These are phyloP conservation scores for Xylaria sp. DNA, from an alignment of 2,329 filamentous ascomycete genomes.

Conservation along the genomic window DNA sequence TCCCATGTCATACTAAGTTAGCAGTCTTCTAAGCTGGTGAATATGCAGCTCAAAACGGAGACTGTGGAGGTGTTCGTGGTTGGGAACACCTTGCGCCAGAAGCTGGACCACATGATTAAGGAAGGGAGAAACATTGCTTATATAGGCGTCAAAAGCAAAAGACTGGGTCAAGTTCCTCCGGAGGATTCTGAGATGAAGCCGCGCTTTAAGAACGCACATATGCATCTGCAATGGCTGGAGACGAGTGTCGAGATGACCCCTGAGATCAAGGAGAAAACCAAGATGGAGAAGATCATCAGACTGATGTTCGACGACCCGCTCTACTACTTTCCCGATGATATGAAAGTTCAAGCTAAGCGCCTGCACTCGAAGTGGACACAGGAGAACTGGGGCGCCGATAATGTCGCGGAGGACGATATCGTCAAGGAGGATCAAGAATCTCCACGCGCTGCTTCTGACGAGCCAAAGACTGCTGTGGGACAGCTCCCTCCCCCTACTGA, in stretches of 20 bases:
- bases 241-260: constrained; percentile 27
- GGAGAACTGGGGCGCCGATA: constrained; percentile 32
- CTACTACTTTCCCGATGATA: constrained; percentile 20
- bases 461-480: constrained; percentile 6
- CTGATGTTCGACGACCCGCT: constrained; percentile 8
- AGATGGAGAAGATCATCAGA: constrained; percentile 7
- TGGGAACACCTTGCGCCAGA: constrained; percentile 2
- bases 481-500: constrained; percentile 20
- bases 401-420: constrained; percentile 5
- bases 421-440: background rate
- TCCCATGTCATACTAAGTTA: background rate
- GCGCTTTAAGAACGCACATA: constrained; percentile 12
- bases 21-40: background rate
- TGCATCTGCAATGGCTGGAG: constrained; percentile 31
- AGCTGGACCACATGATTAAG: constrained; percentile 6
- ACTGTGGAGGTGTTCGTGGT: constrained; percentile 16
- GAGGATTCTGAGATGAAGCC: constrained; percentile 2
- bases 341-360: constrained; percentile 13
- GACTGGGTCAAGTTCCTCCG: background rate
- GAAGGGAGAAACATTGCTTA: constrained; percentile 9
- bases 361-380: constrained; percentile 24
- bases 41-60: constrained; percentile 5
- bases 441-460: background rate
- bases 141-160: constrained; percentile 7
- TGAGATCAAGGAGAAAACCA: constrained; percentile 6